Percentiles rank a stretch among this genome's conserved stretches.
These are phyloP conservation scores for Fusarium ramigenum DNA, from an alignment of 2,329 filamentous ascomycete genomes.

Conservation along the genomic window DNA sequence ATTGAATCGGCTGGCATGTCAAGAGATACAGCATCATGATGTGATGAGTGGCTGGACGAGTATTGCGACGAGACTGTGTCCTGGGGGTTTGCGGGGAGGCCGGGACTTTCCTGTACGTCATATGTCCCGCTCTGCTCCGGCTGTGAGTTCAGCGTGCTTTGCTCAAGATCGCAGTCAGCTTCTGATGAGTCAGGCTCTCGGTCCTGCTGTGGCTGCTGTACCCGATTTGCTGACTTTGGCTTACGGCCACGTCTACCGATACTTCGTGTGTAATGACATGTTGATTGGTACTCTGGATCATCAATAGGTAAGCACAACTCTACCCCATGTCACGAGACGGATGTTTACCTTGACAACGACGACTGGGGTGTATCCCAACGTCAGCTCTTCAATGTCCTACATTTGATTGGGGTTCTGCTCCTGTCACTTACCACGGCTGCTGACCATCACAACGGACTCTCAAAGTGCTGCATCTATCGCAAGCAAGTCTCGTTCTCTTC, in stretches of 20 bases:
- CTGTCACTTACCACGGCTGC: not conserved
- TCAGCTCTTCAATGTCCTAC: not conserved
- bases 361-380: not conserved
- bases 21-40: not conserved
- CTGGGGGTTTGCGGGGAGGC: not conserved
- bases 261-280: not conserved
- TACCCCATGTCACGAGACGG: fast-evolving
- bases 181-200: not conserved
- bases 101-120: not conserved
- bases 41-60: not conserved
- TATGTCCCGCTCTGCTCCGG: not conserved
- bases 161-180: not conserved
- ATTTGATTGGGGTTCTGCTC: not conserved
- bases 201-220: not conserved
- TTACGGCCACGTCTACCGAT: not conserved
- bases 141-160: not conserved
- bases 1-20: not conserved
- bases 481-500: not conserved
- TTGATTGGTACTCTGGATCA: not conserved
- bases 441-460: not conserved
- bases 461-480: not conserved
- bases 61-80: not conserved
- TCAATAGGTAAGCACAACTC: fast-evolving
- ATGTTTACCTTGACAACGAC: not conserved
- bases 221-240: not conserved